Conservation (phyloP, 768 basidiomycete genomes). For the Mycena pura region DNA sequence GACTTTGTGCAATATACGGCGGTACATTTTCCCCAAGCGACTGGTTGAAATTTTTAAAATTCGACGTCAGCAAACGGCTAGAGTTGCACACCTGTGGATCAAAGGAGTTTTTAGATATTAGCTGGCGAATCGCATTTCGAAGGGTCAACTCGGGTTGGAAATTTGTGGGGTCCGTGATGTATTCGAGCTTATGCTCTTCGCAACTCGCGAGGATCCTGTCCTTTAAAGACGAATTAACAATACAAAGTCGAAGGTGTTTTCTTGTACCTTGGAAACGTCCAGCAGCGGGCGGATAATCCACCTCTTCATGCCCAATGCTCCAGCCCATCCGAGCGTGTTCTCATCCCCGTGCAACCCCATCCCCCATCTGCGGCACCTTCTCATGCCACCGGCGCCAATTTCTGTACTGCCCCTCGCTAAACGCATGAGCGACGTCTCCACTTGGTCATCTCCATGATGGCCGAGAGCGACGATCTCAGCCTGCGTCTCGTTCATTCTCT, state of each 20-base stretch:
- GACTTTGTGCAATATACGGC: slow-evolving; percentile 36
- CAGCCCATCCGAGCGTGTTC: slow-evolving; percentile 47
- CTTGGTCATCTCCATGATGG: slow-evolving; percentile 85
- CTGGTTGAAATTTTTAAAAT: background rate
- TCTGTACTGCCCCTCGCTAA: slow-evolving; percentile 61
- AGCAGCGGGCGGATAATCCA: slow-evolving; percentile 81
- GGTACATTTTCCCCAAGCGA: slow-evolving; percentile 30
- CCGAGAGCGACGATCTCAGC: slow-evolving; percentile 63
- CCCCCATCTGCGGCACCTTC: slow-evolving; percentile 71
- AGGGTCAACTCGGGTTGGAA: slow-evolving; percentile 75
- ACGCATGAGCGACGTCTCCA: slow-evolving; percentile 82
- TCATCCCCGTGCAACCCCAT: slow-evolving; percentile 61
- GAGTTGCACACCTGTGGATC: slow-evolving; percentile 28
- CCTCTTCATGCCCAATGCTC: slow-evolving; percentile 62
- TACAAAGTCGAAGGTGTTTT: background rate
- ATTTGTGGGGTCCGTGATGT: slow-evolving; percentile 74
- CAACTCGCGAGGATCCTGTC: slow-evolving; percentile 85
- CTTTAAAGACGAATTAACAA: slow-evolving; percentile 43
- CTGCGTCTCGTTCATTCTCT: slow-evolving; percentile 47
- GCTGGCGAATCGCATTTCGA: slow-evolving; percentile 74
- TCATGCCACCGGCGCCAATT: slow-evolving; percentile 73
- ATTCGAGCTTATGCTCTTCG: slow-evolving; percentile 62
- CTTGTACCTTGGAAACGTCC: slow-evolving; percentile 67
- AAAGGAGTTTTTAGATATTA: slow-evolving; percentile 33
- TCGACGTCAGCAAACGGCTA: background rate